These are phyloP conservation scores for Candida cerambycidarum DNA, from an alignment of 805 yeast species.

Conservation along the genomic window DNA sequence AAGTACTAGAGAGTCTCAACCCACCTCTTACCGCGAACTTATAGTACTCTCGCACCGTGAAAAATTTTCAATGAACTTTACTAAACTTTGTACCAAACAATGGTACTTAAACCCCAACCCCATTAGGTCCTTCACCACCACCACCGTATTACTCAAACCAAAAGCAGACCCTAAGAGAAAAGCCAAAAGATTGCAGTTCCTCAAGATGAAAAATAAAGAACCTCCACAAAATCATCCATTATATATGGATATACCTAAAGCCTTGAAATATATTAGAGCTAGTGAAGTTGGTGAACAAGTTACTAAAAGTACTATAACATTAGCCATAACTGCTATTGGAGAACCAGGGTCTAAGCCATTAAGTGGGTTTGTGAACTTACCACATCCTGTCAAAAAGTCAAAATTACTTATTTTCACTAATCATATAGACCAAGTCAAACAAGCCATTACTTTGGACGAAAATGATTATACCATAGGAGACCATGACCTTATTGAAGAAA, in stretches of 20 bases:
- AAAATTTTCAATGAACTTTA: conserved; percentile 9
- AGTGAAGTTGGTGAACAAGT: conserved; percentile 85
- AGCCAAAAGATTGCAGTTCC: conserved; percentile 23
- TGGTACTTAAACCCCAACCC: not conserved
- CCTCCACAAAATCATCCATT: conserved; percentile 55
- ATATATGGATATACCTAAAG: conserved; percentile 69
- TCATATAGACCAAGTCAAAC: conserved; percentile 49
- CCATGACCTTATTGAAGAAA: conserved; percentile 60
- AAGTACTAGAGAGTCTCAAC: too few relatives aligned
- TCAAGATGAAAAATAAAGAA: conserved; percentile 26
- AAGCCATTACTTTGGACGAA: conserved; percentile 26
- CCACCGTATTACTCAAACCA: conserved; percentile 2
- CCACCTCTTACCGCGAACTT: too few relatives aligned
- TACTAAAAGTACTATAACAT: conserved; percentile 62
- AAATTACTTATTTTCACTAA: conserved; percentile 68
- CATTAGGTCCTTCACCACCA: not conserved
- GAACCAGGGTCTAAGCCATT: conserved; percentile 79
- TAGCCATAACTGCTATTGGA: conserved; percentile 62
- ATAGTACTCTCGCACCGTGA: conserved; percentile 2
- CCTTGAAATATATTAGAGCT: conserved; percentile 79
- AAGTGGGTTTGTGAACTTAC: conserved; percentile 68
- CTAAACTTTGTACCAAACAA: not conserved
- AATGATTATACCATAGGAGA: conserved; percentile 77
- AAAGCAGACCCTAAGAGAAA: conserved; percentile 17
- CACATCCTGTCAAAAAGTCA: conserved; percentile 67